A percentile compares a stretch with the other conserved stretches of the same genome.
Conservation (phyloP, 768 basidiomycete species). For the Lentinula boryana region DNA sequence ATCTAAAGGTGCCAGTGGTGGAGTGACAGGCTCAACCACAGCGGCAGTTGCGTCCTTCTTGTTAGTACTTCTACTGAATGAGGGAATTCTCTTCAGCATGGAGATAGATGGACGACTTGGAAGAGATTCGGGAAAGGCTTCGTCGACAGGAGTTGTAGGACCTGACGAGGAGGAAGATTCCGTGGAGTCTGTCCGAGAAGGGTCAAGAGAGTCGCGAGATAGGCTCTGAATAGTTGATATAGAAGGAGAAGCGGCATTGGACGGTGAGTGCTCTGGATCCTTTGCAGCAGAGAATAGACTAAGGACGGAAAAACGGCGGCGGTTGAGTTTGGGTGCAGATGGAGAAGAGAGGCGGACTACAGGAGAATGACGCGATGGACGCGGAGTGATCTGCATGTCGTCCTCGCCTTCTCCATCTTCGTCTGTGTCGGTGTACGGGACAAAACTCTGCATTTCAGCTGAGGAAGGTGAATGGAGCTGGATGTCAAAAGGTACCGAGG, state of each 20-base stretch:
- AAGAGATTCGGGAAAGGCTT: neutral
- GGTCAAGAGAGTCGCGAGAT: conserved; percentile 18
- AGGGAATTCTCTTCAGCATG: conserved; percentile 4
- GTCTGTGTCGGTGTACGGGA: conserved; percentile 17
- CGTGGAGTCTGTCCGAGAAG: conserved; percentile 11
- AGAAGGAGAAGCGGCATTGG: conserved; percentile 14
- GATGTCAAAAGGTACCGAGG: neutral
- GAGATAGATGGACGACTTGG: neutral
- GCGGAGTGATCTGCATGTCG: conserved; percentile 8
- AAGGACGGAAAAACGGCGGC: conserved; percentile 27
- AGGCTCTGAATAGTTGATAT: conserved; percentile 12
- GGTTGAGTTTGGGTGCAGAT: conserved; percentile 15
- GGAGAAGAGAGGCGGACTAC: conserved; percentile 8
- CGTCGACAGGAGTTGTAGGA: conserved; percentile 8
- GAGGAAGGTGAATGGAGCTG: conserved; percentile 24
- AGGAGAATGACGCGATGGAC: conserved; percentile 13
- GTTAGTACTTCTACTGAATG: neutral
- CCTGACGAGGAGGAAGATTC: conserved; percentile 7
- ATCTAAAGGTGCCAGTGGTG: neutral
- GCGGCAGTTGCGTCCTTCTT: neutral
- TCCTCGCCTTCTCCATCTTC: conserved; percentile 11
- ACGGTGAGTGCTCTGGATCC: neutral
- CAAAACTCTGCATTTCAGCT: conserved; percentile 22
- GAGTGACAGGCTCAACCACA: neutral
- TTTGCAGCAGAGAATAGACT: conserved; percentile 22